Conservation (phyloP, 805 yeast species). For the Metschnikowia rubicola region DNA sequence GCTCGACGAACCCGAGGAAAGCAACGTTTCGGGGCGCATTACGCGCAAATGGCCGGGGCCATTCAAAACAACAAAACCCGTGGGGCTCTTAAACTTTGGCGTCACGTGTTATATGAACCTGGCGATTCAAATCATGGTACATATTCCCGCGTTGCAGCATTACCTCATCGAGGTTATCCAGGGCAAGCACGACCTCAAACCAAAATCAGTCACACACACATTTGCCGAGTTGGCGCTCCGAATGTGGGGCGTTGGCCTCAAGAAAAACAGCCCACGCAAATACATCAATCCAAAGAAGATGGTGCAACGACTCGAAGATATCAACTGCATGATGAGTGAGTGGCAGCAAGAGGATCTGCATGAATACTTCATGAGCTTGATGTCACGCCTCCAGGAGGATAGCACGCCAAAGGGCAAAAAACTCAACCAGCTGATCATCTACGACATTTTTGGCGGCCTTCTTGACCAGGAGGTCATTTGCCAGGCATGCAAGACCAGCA, state of each 20-base stretch:
- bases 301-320: constrained; percentile 69
- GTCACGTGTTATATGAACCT: constrained; percentile 97
- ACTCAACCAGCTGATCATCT: constrained; percentile 73
- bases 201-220: constrained; percentile 59
- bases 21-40: constrained; percentile 62
- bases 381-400: constrained; percentile 87
- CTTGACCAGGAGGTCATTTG: constrained; percentile 84
- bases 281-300: constrained; percentile 74
- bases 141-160: constrained; percentile 86
- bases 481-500: constrained; percentile 72
- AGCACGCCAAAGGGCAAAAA: constrained; percentile 87
- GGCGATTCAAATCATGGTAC: constrained; percentile 87
- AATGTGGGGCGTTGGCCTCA: constrained; percentile 59
- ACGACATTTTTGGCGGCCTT: constrained; percentile 93
- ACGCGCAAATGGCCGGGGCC: constrained; percentile 68
- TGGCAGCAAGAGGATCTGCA: constrained; percentile 99
- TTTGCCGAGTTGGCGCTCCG: constrained; percentile 65
- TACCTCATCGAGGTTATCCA: constrained; percentile 65
- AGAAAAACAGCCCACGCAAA: constrained; percentile 28
- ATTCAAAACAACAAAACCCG: constrained; percentile 47
- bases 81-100: constrained; percentile 84
- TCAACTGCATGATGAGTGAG: constrained; percentile 93
- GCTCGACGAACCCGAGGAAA: constrained; percentile 54
- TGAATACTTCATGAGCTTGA: constrained; percentile 90
- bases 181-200: constrained; percentile 47